These are phyloP conservation scores for Lizonia empirigonia DNA, from an alignment of 2,329 filamentous ascomycete species.

Conservation along the genomic window DNA sequence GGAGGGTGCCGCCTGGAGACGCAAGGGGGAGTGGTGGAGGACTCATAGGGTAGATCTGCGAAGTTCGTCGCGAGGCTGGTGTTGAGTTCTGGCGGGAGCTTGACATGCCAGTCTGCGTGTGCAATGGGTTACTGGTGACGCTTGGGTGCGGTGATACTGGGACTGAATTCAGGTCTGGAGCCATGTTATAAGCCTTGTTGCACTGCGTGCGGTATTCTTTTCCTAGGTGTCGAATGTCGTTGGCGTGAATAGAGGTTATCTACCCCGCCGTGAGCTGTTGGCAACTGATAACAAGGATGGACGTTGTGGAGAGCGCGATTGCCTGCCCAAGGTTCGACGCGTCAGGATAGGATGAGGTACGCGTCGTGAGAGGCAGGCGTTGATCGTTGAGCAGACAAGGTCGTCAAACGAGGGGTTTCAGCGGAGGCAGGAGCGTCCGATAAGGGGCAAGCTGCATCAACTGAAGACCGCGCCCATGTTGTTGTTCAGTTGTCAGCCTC, in stretches of 20 bases:
- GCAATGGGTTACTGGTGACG: slow-evolving; percentile 24
- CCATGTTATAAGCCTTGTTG: slow-evolving; percentile 46
- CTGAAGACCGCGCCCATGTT: slow-evolving; percentile 14
- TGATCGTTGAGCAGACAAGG: slow-evolving; percentile 8
- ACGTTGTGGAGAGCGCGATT: background rate
- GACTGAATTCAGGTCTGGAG: slow-evolving; percentile 56
- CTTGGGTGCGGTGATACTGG: slow-evolving; percentile 45
- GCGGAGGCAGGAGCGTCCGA: slow-evolving; percentile 20
- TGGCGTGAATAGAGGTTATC: background rate
- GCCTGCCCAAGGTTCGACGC: slow-evolving; percentile 4
- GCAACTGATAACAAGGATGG: slow-evolving; percentile 3
- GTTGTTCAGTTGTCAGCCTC: background rate
- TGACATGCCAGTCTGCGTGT: slow-evolving; percentile 34
- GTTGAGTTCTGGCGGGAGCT: slow-evolving; percentile 32
- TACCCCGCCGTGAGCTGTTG: slow-evolving; percentile 15
- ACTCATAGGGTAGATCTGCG: slow-evolving; percentile 55
- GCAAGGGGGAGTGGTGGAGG: slow-evolving; percentile 52
- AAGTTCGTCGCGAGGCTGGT: slow-evolving; percentile 39
- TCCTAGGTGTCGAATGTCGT: background rate
- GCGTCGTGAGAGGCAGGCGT: no score
- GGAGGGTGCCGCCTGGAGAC: slow-evolving; percentile 41
- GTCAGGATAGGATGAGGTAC: slow-evolving; percentile 10
- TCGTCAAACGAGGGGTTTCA: slow-evolving; percentile 12
- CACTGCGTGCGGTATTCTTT: background rate
- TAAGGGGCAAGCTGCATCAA: slow-evolving; percentile 28